Evolutionary conservation across 208 protist genomes (phyloP).

Genomic region (Acanthamoeba castellanii): DNA sequence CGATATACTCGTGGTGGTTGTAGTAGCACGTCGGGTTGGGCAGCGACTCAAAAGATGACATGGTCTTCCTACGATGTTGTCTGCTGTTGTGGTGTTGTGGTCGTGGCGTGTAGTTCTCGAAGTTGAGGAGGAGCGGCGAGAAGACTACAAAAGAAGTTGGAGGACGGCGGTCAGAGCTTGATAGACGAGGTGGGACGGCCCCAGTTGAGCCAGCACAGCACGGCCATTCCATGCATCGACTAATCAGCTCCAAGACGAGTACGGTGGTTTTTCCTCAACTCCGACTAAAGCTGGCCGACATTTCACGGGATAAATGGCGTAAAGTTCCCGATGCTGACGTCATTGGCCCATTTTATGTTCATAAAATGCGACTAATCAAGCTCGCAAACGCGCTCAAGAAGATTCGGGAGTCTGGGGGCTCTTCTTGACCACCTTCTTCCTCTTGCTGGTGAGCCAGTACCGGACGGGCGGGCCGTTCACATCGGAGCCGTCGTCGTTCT

Average conservation of each 20-base stretch:
- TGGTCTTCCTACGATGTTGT: not conserved
- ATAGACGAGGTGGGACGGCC: too few species aligned
- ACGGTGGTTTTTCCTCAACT: too few species aligned
- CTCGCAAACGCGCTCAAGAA: not conserved
- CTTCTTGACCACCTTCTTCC: conserved; percentile 50
- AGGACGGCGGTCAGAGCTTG: too few species aligned
- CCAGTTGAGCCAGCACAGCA: too few species aligned
- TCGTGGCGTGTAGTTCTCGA: not conserved
- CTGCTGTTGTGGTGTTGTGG: not conserved
- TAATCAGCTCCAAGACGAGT: too few species aligned
- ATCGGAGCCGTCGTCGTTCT: conserved; percentile 75
- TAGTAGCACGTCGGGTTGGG: not conserved
- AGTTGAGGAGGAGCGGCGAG: not conserved
- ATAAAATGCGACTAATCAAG: too few species aligned
- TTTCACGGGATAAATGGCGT: too few species aligned
- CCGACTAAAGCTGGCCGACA: too few species aligned
- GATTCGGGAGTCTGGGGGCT: not conserved
- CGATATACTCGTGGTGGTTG: not conserved
- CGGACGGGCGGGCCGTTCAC: conserved; percentile 77
- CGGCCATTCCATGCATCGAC: too few species aligned
- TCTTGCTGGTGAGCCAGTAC: conserved; percentile 71
- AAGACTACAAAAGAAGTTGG: not conserved
- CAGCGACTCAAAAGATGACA: not conserved
- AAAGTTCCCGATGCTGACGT: too few species aligned
- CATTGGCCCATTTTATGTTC: too few species aligned